phyloP scores from a whole-genome alignment of 306 rosid species.

The Quercus suber region DNA sequence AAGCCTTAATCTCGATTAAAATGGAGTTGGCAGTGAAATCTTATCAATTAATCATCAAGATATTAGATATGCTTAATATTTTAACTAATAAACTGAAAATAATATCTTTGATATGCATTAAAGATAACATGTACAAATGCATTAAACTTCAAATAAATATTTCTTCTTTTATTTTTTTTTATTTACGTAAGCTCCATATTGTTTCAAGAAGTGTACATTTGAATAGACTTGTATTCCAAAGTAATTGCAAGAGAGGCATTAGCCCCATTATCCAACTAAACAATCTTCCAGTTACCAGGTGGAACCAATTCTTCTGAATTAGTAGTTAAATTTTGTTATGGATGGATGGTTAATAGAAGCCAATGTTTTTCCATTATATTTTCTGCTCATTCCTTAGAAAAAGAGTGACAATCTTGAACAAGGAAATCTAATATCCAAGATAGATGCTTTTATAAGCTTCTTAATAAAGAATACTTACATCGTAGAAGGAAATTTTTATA shows the following conservation, averaged over 20 bases:
- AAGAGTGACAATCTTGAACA: constrained; percentile 62
- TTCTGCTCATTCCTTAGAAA: constrained; percentile 75
- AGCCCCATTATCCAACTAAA: too few relatives aligned
- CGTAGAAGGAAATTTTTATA: too few relatives aligned
- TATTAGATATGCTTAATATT: background rate
- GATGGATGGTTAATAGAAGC: constrained; percentile 36
- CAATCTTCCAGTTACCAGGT: too few relatives aligned
- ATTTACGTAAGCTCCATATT: constrained; percentile 51
- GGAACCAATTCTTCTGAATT: too few relatives aligned
- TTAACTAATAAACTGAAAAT: background rate
- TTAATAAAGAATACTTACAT: too few relatives aligned
- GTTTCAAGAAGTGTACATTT: constrained; percentile 74
- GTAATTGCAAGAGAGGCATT: constrained; percentile 15
- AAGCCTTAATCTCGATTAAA: too few relatives aligned
- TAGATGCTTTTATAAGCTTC: constrained; percentile 10
- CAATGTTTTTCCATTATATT: constrained; percentile 55
- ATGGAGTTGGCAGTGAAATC: too few relatives aligned
- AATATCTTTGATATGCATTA: background rate
- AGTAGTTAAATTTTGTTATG: background rate
- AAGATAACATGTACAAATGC: background rate
- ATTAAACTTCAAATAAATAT: background rate
- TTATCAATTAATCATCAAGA: background rate
- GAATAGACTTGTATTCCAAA: constrained; percentile 62
- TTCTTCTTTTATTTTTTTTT: background rate
- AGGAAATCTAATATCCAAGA: constrained; percentile 64